Base-by-base conservation (phyloP, 805 yeast species). In the Suhomyces sp. region DNA sequence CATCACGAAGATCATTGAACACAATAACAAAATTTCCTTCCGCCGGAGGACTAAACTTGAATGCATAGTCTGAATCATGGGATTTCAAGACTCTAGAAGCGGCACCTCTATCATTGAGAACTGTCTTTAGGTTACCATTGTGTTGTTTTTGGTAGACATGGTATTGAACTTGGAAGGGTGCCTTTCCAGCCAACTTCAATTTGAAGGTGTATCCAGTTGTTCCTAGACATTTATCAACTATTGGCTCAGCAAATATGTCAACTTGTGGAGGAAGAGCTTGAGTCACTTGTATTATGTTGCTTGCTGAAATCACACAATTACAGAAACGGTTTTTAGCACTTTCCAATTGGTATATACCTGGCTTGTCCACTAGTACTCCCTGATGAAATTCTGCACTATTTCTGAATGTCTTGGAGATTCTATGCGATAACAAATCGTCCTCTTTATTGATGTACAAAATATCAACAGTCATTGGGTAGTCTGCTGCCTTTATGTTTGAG, bases 151-250 rank as follows among this genome's bases (percentile, higher is more conserved):
- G 75, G 48, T 76, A 83, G 10, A 82, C 78, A 28, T 74, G 71
- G 41, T 82, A 81, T 25, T 70, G 73, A 16, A 88, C 70, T 36
- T 71, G 72, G 62, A 83, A 93, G 1, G 98, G 97, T 0, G 95
- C 84, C 19, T 80, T 76, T 12, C 98, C 98, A 4, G 74, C 64
- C 33, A 83, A 68, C 0, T 72, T 59, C 39, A 90, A 68, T 33
- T 81, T 85, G 40, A 88, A 78, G 16, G 67, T 66, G 47, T 70
- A 77, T 0, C 97, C 98, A 6, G 88, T 81, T 28, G 88, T 87
- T 0, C 98, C 98, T 19, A 93, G 84, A 64, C 99, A 93, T 31
- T 83, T 77, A 50, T 91, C 98, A 17, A 78, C 68, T 2, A 91
- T 77, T 3, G 91, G 78, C 10, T 66, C 66, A 1, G 88, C 77